Base-by-base conservation (phyloP, 306 rosid genomes). In the Fragaria ananassa region DNA sequence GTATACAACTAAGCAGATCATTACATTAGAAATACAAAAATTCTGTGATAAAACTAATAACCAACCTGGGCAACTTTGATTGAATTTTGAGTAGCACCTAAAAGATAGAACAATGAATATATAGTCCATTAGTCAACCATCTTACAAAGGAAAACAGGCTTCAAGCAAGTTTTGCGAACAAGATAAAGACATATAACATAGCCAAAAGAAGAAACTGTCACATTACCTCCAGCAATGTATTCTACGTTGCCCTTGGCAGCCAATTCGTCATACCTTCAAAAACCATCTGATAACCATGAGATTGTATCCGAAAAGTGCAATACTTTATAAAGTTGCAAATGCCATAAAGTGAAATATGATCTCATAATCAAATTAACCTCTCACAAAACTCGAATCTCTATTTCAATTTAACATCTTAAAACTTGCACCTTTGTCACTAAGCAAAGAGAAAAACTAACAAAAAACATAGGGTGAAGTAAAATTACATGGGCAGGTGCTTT, bases 31-130 rank as follows among this genome's bases (percentile, higher is more conserved):
- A 74, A 62, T 12, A 49, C 9, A n/a, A 39, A 74, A 29, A 13
- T 41, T 57, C 29, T 29, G 39, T 42, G 19, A 27, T 2, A 60
- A 21, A 21, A 35, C 66, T 53, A 6, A 65, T 37, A 83, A 68
- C 81, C 72, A 80, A 95, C 98, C 92, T 92, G 97, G 49, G 98
- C 97, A 84, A 95, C 93, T 90, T 42, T 89, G 70, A 95, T 92
- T 51, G 97, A 89, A 84, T 95, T 95, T 65, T 90, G 98, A 73
- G 97, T 92, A 54, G 98, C 96, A 68, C 98, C 98, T 94, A 79
- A 4, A 58, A 78, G 70, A 76, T 71, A 29, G 37, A 57, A 71
- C 27, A 70, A 65, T 45, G 11, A 61, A 37, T 46, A 67, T 39
- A 58, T 1, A 37, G 46, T 69, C 23, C 4, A 57, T 17, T 67